Percentiles rank a stretch among this genome's conserved stretches.
Evolutionary conservation across 31 red algal species (phyloP).

Genomic region (Odonthalia washingtoniensis): DNA sequence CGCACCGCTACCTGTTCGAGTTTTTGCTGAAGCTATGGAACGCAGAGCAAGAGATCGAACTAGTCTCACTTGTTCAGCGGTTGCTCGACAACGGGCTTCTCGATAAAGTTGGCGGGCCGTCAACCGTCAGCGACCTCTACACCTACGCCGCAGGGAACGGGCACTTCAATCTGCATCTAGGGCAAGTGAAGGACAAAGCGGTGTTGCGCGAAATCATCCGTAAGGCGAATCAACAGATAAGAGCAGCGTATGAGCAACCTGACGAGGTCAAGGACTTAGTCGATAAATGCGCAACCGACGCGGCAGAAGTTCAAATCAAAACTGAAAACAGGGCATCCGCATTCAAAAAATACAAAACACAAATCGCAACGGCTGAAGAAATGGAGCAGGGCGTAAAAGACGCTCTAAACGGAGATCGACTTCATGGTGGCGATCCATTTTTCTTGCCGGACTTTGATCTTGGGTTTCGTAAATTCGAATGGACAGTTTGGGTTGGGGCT

Average conservation of each 20-base stretch:
- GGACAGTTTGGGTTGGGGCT: too few species aligned
- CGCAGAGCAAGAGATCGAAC: conserved; percentile 6
- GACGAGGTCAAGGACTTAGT: conserved; percentile 1
- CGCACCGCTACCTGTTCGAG: background rate
- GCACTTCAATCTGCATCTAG: conserved; percentile 12
- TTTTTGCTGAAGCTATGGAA: conserved; percentile 8
- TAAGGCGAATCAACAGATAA: background rate
- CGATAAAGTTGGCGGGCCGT: conserved; percentile 14
- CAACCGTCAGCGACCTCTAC: conserved; percentile 17
- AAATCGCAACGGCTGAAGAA: too few species aligned
- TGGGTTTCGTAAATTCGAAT: too few species aligned
- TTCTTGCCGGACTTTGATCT: too few species aligned
- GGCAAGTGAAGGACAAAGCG: conserved; percentile 7
- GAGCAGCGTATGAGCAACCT: background rate
- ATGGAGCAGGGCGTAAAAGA: too few species aligned
- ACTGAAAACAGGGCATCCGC: too few species aligned
- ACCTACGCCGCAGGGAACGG: background rate
- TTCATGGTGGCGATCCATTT: too few species aligned
- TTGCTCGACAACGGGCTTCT: conserved; percentile 3
- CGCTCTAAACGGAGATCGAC: too few species aligned
- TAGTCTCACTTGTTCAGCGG: conserved; percentile 2
- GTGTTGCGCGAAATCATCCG: conserved; percentile 3
- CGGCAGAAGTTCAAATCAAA: too few species aligned
- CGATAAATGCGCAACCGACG: background rate
- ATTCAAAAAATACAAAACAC: too few species aligned